phyloP scores from a whole-genome alignment of 1,284 basidiomycete species.

The Cryptococcus jaspeensis region DNA sequence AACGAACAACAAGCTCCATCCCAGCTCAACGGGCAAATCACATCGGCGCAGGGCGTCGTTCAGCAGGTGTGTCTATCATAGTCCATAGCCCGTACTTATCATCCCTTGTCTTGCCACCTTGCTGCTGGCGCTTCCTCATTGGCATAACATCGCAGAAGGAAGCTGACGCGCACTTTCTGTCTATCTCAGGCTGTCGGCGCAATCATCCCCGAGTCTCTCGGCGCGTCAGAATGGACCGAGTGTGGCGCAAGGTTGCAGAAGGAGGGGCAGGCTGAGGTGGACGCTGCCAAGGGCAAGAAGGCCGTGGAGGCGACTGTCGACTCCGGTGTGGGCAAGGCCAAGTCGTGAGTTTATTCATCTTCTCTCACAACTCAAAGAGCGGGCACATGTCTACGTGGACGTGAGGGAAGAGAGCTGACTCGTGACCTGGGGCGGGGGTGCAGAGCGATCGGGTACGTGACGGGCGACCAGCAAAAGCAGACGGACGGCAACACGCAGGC shows the following conservation, averaged over 20 bases:
- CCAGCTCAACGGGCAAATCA: too few relatives aligned
- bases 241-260: constrained; percentile 34
- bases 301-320: constrained; percentile 41
- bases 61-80: too few relatives aligned
- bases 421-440: not conserved
- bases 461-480: constrained; percentile 44
- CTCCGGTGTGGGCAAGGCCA: constrained; percentile 39
- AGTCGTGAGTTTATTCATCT: constrained; percentile 36
- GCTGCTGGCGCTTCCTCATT: too few relatives aligned
- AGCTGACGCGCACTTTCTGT: not conserved
- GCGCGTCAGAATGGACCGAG: constrained; percentile 30
- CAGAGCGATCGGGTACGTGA: constrained; percentile 45
- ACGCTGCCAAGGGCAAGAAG: constrained; percentile 40
- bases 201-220: constrained; percentile 29
- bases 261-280: constrained; percentile 38
- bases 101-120: too few relatives aligned
- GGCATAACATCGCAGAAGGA: too few relatives aligned
- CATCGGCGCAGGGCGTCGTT: too few relatives aligned
- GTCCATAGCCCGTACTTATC: too few relatives aligned
- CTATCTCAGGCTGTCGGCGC: constrained; percentile 30
- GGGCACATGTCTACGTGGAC: not conserved
- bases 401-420: not conserved
- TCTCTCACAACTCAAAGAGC: not conserved
- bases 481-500: constrained; percentile 45
- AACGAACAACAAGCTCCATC: too few relatives aligned